These are phyloP conservation scores for Boechera divaricarpa DNA, from an alignment of 345 rosid species.

Conservation along the genomic window DNA sequence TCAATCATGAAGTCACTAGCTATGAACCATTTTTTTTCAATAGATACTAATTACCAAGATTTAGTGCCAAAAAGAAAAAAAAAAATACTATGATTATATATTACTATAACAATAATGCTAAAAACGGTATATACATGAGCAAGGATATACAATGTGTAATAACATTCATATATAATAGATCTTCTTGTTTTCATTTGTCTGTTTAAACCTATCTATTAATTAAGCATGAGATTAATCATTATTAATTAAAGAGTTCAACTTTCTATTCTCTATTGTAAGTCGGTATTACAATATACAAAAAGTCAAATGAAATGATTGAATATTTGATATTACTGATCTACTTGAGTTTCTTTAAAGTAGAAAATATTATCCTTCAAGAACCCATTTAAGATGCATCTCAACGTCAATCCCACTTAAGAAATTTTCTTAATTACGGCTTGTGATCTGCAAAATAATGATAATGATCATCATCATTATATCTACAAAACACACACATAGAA, in stretches of 20 bases:
- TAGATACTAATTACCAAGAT: constrained; percentile 3
- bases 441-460: background rate
- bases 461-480: constrained; percentile 16
- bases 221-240: background rate
- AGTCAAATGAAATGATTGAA: constrained; percentile 36
- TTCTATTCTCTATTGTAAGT: background rate
- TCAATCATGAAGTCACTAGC: constrained; percentile 13
- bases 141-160: background rate
- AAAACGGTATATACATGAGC: too few relatives aligned
- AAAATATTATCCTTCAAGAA: constrained; percentile 37
- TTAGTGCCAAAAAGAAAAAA: background rate
- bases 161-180: background rate
- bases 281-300: constrained; percentile 6
- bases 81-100: too few relatives aligned
- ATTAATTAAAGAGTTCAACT: constrained; percentile 12
- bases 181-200: background rate
- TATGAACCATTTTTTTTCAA: background rate
- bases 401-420: constrained; percentile 34
- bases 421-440: constrained; percentile 17
- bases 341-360: constrained; percentile 29
- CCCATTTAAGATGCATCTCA: constrained; percentile 25
- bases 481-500: background rate
- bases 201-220: background rate
- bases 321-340: constrained; percentile 18
- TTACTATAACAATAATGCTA: background rate